phyloP scores from a whole-genome alignment of 257 asterid genomes.

The Galeopsis tetrahit region DNA sequence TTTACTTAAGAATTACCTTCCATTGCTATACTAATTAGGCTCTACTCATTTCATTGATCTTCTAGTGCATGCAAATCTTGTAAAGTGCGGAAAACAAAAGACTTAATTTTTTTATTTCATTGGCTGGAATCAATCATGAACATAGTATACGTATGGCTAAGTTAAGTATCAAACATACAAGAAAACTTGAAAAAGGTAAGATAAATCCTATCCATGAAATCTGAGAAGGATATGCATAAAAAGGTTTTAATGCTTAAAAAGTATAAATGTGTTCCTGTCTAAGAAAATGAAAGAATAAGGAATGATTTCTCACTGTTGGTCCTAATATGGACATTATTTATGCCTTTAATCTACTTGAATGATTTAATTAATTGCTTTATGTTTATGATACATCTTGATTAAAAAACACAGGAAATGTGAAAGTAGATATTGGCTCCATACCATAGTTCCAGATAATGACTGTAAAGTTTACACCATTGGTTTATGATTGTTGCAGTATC shows the following conservation, averaged over 20 bases:
- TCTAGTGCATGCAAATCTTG: not conserved
- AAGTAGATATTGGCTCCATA: not conserved
- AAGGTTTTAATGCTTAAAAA: too few species aligned
- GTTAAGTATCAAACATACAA: not conserved
- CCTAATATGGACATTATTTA: too few species aligned
- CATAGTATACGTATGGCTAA: not conserved
- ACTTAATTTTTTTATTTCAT: not conserved
- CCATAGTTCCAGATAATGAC: slow-evolving; percentile 4
- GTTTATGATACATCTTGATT: too few species aligned
- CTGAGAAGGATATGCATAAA: too few species aligned
- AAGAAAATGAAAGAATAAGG: too few species aligned
- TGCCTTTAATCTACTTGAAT: too few species aligned
- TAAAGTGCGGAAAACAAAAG: not conserved
- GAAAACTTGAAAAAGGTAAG: too few species aligned
- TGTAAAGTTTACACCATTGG: not conserved
- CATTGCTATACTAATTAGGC: not conserved
- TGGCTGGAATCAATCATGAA: not conserved
- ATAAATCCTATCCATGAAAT: too few species aligned
- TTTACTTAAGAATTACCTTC: slow-evolving; percentile 9
- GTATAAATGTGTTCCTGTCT: too few species aligned
- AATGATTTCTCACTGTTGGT: too few species aligned
- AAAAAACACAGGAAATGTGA: too few species aligned
- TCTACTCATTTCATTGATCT: not conserved
- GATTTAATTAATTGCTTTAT: too few species aligned
- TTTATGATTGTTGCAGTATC: not conserved